These are phyloP conservation scores for Nepenthes gracilis DNA, from an alignment of 148 eudicot genomes.

Conservation along the genomic window DNA sequence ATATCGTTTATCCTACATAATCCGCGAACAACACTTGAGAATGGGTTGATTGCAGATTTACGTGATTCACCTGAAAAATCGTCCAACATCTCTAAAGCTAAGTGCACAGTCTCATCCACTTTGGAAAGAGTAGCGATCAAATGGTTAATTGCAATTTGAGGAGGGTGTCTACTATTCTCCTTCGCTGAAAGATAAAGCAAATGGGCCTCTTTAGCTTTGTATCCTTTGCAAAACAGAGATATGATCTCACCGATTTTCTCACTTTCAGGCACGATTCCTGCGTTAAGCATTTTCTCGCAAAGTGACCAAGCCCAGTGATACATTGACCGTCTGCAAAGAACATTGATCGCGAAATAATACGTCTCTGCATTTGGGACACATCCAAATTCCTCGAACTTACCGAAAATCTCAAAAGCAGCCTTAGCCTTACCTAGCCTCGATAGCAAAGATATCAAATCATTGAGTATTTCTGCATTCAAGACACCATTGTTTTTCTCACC, in stretches of 20 bases:
- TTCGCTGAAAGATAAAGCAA: slow-evolving; percentile 50
- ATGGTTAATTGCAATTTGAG: slow-evolving; percentile 32
- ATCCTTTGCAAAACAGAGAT: slow-evolving; percentile 46
- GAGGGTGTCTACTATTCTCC: slow-evolving; percentile 29
- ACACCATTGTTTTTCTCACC: slow-evolving; percentile 40
- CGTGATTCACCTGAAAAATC: slow-evolving; percentile 43
- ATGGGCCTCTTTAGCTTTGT: slow-evolving; percentile 48
- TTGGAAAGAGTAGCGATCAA: slow-evolving; percentile 50
- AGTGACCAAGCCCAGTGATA: slow-evolving; percentile 53
- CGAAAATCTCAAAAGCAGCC: slow-evolving; percentile 64
- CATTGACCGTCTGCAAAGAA: slow-evolving; percentile 51
- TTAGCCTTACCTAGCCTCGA: slow-evolving; percentile 62
- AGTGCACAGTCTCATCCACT: slow-evolving; percentile 35
- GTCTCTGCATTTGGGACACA: slow-evolving; percentile 53
- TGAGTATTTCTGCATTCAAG: slow-evolving; percentile 38
- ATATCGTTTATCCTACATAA: slow-evolving; percentile 60
- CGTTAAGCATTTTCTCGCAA: slow-evolving; percentile 53
- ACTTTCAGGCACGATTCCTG: slow-evolving; percentile 44
- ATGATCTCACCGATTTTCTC: slow-evolving; percentile 58
- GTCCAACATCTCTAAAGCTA: slow-evolving; percentile 52
- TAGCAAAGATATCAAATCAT: slow-evolving; percentile 43
- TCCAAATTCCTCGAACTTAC: slow-evolving; percentile 60
- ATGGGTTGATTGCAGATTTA: slow-evolving; percentile 40
- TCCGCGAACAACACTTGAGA: slow-evolving; percentile 41
- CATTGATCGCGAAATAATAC: slow-evolving; percentile 52